Conservation (phyloP, 2,329 filamentous ascomycete species). For the Diatrype stigma region DNA sequence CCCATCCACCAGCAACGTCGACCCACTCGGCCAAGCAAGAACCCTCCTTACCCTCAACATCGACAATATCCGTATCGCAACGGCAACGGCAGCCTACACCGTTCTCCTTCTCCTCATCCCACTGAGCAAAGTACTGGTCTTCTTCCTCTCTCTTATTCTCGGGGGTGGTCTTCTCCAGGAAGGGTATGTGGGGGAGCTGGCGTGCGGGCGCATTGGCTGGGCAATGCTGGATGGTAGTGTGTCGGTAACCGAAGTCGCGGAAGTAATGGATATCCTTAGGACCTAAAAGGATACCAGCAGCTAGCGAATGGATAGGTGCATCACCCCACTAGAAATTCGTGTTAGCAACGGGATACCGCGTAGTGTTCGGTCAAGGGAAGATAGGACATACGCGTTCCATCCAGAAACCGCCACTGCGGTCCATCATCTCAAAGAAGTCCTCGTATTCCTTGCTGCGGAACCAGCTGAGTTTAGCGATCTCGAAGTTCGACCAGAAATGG, state of each 20-base stretch:
- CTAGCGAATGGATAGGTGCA: slow-evolving; percentile 95
- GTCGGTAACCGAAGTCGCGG: slow-evolving; percentile 95
- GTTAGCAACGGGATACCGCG: slow-evolving; percentile 29
- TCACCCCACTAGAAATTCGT: slow-evolving; percentile 78
- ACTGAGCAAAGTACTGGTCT: slow-evolving; percentile 91
- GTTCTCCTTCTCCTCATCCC: slow-evolving; percentile 86
- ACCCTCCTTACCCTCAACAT: slow-evolving; percentile 96
- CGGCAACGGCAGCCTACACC: slow-evolving; percentile 94
- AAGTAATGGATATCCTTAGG: slow-evolving; percentile 94
- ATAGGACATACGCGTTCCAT: slow-evolving; percentile 77
- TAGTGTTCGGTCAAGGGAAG: not conserved
- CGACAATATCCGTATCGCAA: slow-evolving; percentile 95
- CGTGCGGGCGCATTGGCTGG: slow-evolving; percentile 89
- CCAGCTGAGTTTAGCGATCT: slow-evolving; percentile 91
- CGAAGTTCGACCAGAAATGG: slow-evolving; percentile 99
- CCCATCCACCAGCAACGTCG: slow-evolving; percentile 92
- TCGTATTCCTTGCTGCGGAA: slow-evolving; percentile 97
- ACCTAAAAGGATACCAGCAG: slow-evolving; percentile 79
- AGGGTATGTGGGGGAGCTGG: slow-evolving; percentile 77
- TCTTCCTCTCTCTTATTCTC: slow-evolving; percentile 82
- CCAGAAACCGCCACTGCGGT: slow-evolving; percentile 96
- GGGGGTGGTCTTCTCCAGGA: slow-evolving; percentile 72
- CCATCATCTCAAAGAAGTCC: slow-evolving; percentile 99
- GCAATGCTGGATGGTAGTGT: slow-evolving; percentile 98
- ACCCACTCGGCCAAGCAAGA: slow-evolving; percentile 97